These are phyloP conservation scores for Udeniomyces megalosporus DNA, from an alignment of 768 basidiomycete species.

Conservation along the genomic window DNA sequence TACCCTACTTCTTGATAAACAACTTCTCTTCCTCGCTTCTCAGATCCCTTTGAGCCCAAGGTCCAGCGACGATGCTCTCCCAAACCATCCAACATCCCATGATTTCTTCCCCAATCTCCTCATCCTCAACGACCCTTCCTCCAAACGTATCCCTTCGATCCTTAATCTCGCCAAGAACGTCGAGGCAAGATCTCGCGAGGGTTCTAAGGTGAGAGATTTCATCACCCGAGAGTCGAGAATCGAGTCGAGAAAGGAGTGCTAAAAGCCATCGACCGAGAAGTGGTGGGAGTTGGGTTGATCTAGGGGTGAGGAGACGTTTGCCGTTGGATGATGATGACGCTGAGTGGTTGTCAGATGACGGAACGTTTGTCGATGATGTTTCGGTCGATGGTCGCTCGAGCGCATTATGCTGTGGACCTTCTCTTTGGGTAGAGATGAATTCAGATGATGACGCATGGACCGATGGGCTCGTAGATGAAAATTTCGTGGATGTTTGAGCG, in stretches of 20 bases:
- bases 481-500: no score
- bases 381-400: no score
- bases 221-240: conserved; percentile 53
- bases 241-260: conserved; percentile 50
- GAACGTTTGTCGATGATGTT: no score
- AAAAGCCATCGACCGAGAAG: conserved; percentile 65
- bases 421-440: no score
- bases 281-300: conserved; percentile 29
- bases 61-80: conserved; percentile 43
- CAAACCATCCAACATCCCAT: conserved; percentile 53
- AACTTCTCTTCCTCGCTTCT: conserved; percentile 51
- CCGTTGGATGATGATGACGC: no score
- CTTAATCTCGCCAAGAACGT: conserved; percentile 33
- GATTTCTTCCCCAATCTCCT: conserved; percentile 14
- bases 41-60: conserved; percentile 67
- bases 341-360: no score
- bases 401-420: no score
- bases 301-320: background rate
- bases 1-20: background rate
- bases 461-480: no score
- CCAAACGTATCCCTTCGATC: conserved; percentile 20
- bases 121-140: background rate
- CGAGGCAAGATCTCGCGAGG: conserved; percentile 54
- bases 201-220: conserved; percentile 61
- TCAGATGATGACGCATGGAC: no score